These are phyloP conservation scores for Smittium mucronatum DNA, from an alignment of 371 early-diverging fungal genomes.

Conservation along the genomic window DNA sequence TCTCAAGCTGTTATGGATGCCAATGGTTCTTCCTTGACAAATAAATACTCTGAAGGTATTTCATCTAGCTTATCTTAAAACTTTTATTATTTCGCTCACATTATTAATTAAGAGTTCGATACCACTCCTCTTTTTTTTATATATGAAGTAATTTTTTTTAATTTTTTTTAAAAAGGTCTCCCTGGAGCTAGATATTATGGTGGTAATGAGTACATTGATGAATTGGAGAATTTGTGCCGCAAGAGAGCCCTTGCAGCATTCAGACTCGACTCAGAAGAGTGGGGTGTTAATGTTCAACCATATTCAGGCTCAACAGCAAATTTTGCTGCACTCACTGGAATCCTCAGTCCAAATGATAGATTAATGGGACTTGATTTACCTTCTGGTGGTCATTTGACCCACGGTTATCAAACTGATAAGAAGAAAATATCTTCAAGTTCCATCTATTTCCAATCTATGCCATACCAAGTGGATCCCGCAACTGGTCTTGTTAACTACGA, in stretches of 20 bases:
- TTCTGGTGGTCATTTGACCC: conserved; percentile 98
- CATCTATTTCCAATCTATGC: conserved; percentile 96
- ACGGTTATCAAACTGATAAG: conserved; percentile 98
- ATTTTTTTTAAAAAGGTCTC: conserved; percentile 53
- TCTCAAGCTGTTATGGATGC: conserved; percentile 95
- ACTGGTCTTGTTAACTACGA: conserved; percentile 95
- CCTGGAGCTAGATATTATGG: conserved; percentile 88
- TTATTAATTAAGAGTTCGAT: not conserved
- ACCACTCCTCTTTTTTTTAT: no score
- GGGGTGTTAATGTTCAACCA: conserved; percentile 99
- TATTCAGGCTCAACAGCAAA: conserved; percentile 98
- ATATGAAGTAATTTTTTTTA: no score
- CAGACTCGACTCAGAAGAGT: conserved; percentile 77
- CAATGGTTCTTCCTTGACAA: conserved; percentile 94
- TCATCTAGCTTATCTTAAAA: not conserved
- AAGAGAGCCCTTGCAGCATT: conserved; percentile 92
- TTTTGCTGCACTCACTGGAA: conserved; percentile 92
- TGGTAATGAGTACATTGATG: conserved; percentile 97
- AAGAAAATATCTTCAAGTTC: conserved; percentile 97
- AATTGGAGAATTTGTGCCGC: conserved; percentile 90
- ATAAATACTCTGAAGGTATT: conserved; percentile 96
- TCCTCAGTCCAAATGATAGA: conserved; percentile 92
- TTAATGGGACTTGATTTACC: conserved; percentile 98
- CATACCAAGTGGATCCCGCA: conserved; percentile 79
- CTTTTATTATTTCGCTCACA: not conserved